These are phyloP conservation scores for Aspergillus terreus DNA, from an alignment of 2,329 filamentous ascomycete species.

Conservation along the genomic window DNA sequence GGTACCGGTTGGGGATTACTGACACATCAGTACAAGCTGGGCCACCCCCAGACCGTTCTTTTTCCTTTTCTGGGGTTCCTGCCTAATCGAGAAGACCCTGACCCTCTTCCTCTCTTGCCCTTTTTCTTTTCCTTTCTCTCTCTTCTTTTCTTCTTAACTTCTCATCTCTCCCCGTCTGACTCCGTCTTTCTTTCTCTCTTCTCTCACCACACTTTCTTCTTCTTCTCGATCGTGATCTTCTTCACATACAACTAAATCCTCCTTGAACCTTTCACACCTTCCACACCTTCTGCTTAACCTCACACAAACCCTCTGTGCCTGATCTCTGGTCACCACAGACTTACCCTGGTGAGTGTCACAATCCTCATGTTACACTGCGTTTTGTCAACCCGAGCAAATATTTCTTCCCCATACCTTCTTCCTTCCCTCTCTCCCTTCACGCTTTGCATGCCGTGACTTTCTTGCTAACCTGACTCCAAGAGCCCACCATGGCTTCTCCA, in stretches of 20 bases:
- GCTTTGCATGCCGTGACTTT: too few species aligned
- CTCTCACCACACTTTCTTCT: background rate
- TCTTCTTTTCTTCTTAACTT: background rate
- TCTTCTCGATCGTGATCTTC: conserved; percentile 3
- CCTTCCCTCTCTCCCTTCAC: background rate
- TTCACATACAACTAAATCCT: background rate
- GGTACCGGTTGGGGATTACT: too few species aligned
- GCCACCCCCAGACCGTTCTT: conserved; percentile 1
- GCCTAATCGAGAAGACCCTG: conserved; percentile 2
- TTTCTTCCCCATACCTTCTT: background rate
- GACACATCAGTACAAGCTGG: background rate
- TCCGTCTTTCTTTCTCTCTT: background rate
- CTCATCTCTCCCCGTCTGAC: background rate
- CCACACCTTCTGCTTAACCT: background rate
- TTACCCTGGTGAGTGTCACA: too few species aligned
- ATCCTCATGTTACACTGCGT: too few species aligned
- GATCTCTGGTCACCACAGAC: too few species aligned
- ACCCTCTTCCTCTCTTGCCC: conserved; percentile 1
- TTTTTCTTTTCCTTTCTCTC: conserved; percentile 6
- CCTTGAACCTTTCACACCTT: background rate
- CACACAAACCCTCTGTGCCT: background rate
- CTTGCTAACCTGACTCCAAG: background rate
- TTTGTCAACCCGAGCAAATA: background rate
- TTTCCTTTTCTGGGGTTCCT: conserved; percentile 10
- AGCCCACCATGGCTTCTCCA: conserved; percentile 17